Percentiles rank a stretch among this genome's conserved stretches.
Conservation (phyloP, 495 filamentous ascomycete species). For the Ramalina peruviana region DNA sequence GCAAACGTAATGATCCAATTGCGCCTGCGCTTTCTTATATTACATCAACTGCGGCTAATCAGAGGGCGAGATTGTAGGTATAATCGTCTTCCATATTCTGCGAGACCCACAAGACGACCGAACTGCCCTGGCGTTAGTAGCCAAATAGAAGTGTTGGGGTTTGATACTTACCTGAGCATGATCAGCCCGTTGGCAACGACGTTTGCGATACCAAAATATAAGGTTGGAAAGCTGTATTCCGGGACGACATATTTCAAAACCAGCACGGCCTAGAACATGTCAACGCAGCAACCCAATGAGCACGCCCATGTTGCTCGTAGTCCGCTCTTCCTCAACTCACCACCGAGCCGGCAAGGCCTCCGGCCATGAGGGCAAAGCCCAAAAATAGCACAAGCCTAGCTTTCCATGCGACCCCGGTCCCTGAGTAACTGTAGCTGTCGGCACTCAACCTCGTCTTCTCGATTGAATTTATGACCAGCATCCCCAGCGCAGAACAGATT, state of each 20-base stretch:
- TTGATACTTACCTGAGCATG: slow-evolving; percentile 55
- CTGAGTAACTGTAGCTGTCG: slow-evolving; percentile 77
- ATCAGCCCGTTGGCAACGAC: slow-evolving; percentile 74
- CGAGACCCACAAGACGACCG: slow-evolving; percentile 84
- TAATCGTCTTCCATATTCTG: slow-evolving; percentile 99
- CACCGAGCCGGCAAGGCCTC: slow-evolving; percentile 84
- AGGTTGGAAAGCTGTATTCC: slow-evolving; percentile 62
- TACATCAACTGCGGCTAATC: slow-evolving; percentile 14
- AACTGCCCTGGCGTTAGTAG: slow-evolving; percentile 36
- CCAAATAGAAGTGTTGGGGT: background rate
- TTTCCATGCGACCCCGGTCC: slow-evolving; percentile 87
- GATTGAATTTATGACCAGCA: slow-evolving; percentile 98
- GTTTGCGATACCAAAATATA: slow-evolving; percentile 91
- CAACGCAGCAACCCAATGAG: background rate
- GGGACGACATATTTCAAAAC: slow-evolving; percentile 84
- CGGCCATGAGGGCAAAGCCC: slow-evolving; percentile 86
- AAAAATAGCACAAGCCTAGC: slow-evolving; percentile 89
- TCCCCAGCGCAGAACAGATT: slow-evolving; percentile 85
- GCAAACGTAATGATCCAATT: background rate
- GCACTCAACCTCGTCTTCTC: slow-evolving; percentile 80
- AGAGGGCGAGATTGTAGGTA: slow-evolving; percentile 86
- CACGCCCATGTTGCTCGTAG: background rate
- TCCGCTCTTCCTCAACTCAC: slow-evolving; percentile 22
- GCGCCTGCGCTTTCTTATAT: slow-evolving; percentile 2
- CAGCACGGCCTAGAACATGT: slow-evolving; percentile 47